Evolutionary conservation across 2,329 filamentous ascomycete species (phyloP), one percentile per base, ranked within the genome.

Genomic region (Dactylella cylindrospora): DNA sequence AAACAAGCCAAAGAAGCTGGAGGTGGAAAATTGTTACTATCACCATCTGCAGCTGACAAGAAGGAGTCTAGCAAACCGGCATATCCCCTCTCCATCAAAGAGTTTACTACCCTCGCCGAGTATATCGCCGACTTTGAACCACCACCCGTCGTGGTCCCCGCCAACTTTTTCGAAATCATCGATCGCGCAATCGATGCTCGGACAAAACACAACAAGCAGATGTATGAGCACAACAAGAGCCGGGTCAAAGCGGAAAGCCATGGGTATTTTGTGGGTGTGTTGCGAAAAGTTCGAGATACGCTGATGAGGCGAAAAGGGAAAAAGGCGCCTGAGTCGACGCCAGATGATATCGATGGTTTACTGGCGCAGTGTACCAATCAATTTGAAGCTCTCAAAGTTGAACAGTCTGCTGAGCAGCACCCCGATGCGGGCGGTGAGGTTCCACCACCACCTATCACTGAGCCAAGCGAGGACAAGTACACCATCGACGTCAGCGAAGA

Each of bases 331-430:
- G n/a, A n/a, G n/a, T n/a, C n/a, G n/a, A n/a, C n/a, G n/a, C n/a
- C n/a, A n/a, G n/a, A n/a, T 6, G 1, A 2, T 13, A 20, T 17
- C 17, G 35, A 32, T 10, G 5, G 1, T 13, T 6, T 15, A 12
- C 9, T 38, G 7, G 35, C 12, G 10, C 5, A 19, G 10, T 23
- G 36, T 22, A 40, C 12, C 13, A 46, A 46, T n/a, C 20, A 46
- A 10, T 46, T 46, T 12, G 22, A 46, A 7, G 28, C 35, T 5
- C 41, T 46, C 20, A 17, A 23, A n/a, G 29, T 46, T 35, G 28
- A 46, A 13, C 28, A 46, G 12, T 31, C 29, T 2, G 8, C 17
- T 2, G 15, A 46, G 2, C 7, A n/a, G n/a, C n/a, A n/a, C 3
- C 10, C 26, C 22, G 5, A 44, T 12, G 13, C 8, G n/a, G 13